phyloP scores from a whole-genome alignment of 805 yeast species.

The Candida sakaeoensis region DNA sequence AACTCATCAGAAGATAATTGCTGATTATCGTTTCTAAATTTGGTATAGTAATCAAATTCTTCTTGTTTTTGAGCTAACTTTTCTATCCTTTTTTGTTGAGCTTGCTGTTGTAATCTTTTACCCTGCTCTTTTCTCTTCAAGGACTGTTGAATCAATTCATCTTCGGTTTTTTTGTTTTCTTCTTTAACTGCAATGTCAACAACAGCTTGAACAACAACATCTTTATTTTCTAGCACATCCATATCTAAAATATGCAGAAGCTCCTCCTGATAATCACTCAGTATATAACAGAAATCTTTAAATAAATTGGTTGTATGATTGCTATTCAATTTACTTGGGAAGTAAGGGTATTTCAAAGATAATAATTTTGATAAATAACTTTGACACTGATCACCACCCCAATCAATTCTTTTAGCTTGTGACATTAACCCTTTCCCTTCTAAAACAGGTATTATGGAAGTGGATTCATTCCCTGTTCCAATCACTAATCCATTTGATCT shows the following conservation, averaged over 20 bases:
- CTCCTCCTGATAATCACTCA: constrained; percentile 65
- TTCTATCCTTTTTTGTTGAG: constrained; percentile 77
- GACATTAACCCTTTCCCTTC: constrained; percentile 62
- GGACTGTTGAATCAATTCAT: constrained; percentile 72
- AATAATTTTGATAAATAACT: constrained; percentile 61
- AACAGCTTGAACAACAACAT: constrained; percentile 80
- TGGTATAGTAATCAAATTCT: constrained; percentile 68
- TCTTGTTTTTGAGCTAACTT: constrained; percentile 76
- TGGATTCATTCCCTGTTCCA: constrained; percentile 77
- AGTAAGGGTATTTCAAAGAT: constrained; percentile 83
- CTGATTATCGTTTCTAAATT: constrained; percentile 50
- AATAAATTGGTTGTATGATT: constrained; percentile 66
- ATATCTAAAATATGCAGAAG: constrained; percentile 53
- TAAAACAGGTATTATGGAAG: constrained; percentile 78
- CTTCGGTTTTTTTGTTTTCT: constrained; percentile 73
- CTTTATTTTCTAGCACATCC: constrained; percentile 62
- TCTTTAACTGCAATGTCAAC: constrained; percentile 55
- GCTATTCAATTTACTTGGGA: constrained; percentile 68
- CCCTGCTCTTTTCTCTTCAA: constrained; percentile 85
- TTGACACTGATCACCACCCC: constrained; percentile 82
- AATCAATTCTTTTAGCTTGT: constrained; percentile 76
- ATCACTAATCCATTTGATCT: constrained; percentile 63
- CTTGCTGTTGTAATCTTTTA: constrained; percentile 86
- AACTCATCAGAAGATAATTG: constrained; percentile 51
- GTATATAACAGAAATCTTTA: constrained; percentile 75